A percentile compares a stretch with the other conserved stretches of the same genome.
Evolutionary conservation across 768 basidiomycete genomes (phyloP).

Genomic region (Leucosporidium scottii): DNA sequence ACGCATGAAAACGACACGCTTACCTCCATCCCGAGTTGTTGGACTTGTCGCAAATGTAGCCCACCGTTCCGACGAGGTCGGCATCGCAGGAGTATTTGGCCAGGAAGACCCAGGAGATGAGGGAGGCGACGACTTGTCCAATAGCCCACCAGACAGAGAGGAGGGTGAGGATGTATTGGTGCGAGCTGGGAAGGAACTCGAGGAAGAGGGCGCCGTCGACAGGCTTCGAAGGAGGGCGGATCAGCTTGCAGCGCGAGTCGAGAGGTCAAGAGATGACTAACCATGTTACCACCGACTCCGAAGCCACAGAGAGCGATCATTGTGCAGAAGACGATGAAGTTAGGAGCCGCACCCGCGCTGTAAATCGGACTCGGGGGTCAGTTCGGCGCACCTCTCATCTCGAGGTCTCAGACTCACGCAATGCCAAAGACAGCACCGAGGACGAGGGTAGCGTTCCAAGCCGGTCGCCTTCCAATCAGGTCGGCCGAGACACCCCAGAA

Average conservation of each 20-base stretch:
- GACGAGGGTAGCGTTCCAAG: constrained; percentile 40
- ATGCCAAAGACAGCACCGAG: constrained; percentile 49
- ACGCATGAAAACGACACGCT: too few species aligned
- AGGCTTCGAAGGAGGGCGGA: constrained; percentile 37
- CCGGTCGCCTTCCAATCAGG: constrained; percentile 49
- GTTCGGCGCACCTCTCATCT: too few species aligned
- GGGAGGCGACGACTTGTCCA: constrained; percentile 48
- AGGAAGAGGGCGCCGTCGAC: constrained; percentile 42
- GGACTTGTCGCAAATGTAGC: constrained; percentile 48
- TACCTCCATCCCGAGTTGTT: constrained; percentile 60
- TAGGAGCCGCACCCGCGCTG: constrained; percentile 47
- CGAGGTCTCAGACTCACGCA: constrained; percentile 36
- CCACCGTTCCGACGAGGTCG: constrained; percentile 34
- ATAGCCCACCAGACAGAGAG: constrained; percentile 52
- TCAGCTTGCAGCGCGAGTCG: too few species aligned
- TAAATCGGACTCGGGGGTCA: too few species aligned
- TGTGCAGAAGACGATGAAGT: constrained; percentile 38
- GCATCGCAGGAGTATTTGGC: constrained; percentile 52
- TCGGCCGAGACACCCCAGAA: constrained; percentile 52
- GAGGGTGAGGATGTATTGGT: constrained; percentile 49
- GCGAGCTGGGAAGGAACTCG: constrained; percentile 38
- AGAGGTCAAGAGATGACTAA: neutral
- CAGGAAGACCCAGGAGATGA: constrained; percentile 55
- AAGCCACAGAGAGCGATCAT: constrained; percentile 24
- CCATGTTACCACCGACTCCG: neutral